A percentile compares a stretch with the other conserved stretches of the same genome.
These are phyloP conservation scores for Agaricales sp. DNA, from an alignment of 1,284 basidiomycete species.

Conservation along the genomic window DNA sequence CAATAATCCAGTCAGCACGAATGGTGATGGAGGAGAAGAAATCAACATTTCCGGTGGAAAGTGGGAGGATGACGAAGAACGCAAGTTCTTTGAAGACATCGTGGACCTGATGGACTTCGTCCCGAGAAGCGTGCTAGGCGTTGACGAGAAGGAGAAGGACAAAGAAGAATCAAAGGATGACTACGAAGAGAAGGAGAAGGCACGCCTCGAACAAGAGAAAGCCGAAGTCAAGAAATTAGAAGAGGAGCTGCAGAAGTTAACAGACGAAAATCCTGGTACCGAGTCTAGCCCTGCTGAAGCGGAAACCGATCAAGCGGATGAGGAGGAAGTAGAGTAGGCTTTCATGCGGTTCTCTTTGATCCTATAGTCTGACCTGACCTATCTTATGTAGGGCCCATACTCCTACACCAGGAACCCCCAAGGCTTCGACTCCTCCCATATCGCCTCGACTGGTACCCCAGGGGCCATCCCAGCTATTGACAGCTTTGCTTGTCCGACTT, in stretches of 20 bases:
- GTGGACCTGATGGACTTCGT: conserved; percentile 89
- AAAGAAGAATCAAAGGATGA: conserved; percentile 31
- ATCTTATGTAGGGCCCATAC: conserved; percentile 32
- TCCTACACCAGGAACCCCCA: conserved; percentile 60
- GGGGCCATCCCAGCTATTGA: conserved; percentile 88
- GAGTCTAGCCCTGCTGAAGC: conserved; percentile 5
- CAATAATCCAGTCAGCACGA: conserved; percentile 22
- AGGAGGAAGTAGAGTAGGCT: conserved; percentile 40
- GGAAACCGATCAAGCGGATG: conserved; percentile 14
- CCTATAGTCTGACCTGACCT: conserved; percentile 6
- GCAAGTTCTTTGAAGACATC: conserved; percentile 89
- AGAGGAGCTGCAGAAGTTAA: conserved; percentile 53
- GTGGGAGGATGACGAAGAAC: conserved; percentile 98
- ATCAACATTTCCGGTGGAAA: conserved; percentile 61
- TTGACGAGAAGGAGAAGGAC: conserved; percentile 41
- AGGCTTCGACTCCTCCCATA: conserved; percentile 43
- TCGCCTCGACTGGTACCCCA: conserved; percentile 67
- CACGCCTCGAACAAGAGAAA: conserved; percentile 38
- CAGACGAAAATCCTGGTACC: conserved; percentile 17
- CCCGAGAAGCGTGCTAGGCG: conserved; percentile 79
- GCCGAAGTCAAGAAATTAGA: conserved; percentile 61
- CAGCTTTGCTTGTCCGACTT: conserved; percentile 84
- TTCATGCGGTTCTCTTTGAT: conserved; percentile 3
- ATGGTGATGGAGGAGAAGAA: conserved; percentile 37
- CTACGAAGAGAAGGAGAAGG: conserved; percentile 23